These are phyloP conservation scores for Kurtzmaniella fragi DNA, from an alignment of 805 yeast species.

Conservation along the genomic window DNA sequence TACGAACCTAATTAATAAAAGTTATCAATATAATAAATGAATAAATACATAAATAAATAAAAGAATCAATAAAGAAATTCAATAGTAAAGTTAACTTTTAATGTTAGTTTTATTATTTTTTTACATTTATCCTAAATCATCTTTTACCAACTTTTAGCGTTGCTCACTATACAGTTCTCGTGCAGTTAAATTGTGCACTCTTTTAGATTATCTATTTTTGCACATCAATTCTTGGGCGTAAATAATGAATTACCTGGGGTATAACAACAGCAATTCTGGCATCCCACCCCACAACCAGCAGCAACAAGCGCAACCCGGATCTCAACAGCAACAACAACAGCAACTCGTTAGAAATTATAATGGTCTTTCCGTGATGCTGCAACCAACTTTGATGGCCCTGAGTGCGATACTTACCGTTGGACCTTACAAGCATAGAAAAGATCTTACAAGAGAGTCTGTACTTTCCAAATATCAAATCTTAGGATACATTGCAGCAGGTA, in stretches of 20 bases:
- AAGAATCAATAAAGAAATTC: too few species aligned
- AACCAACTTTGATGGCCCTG: conserved; percentile 35
- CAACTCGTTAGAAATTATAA: neutral
- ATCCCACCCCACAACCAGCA: conserved; percentile 5
- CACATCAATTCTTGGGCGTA: neutral
- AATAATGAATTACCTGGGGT: conserved; percentile 2
- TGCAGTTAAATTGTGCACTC: too few species aligned
- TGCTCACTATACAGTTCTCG: too few species aligned
- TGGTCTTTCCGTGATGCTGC: conserved; percentile 24
- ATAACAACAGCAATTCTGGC: conserved; percentile 6
- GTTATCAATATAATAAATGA: too few species aligned
- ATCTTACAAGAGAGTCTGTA: conserved; percentile 63
- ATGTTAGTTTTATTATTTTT: too few species aligned
- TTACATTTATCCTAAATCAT: too few species aligned
- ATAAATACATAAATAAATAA: too few species aligned
- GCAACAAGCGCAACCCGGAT: conserved; percentile 3
- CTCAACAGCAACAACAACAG: conserved; percentile 8
- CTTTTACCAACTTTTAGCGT: too few species aligned
- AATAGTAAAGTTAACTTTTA: too few species aligned
- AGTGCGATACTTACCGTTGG: conserved; percentile 36
- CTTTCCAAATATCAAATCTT: conserved; percentile 80
- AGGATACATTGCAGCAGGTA: conserved; percentile 98
- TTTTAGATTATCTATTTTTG: neutral
- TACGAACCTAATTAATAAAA: too few species aligned
- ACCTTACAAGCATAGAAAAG: conserved; percentile 49